A percentile compares a stretch with the other conserved stretches of the same genome.
Conservation (phyloP, 257 asterid genomes). For the Paulownia fortunei region DNA sequence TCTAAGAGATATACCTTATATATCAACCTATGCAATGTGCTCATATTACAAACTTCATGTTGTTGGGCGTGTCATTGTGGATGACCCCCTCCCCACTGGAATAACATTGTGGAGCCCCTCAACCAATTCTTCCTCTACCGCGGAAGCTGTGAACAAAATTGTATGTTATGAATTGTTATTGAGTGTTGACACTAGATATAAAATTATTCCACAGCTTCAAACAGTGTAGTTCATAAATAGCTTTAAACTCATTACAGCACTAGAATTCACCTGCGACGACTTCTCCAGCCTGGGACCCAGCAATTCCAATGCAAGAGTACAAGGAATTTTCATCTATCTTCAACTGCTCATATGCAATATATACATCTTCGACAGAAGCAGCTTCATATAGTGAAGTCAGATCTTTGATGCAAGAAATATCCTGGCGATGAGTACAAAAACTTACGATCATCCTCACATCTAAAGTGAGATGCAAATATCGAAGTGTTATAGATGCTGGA, state of each 20-base stretch:
- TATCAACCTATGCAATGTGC: slow-evolving; percentile 19
- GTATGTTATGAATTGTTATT: background rate
- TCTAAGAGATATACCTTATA: slow-evolving; percentile 29
- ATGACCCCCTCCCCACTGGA: slow-evolving; percentile 95
- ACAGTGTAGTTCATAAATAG: background rate
- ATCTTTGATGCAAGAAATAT: slow-evolving; percentile 92
- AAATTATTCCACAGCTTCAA: background rate
- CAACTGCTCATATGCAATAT: slow-evolving; percentile 83
- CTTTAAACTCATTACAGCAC: background rate
- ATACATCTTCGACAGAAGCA: slow-evolving; percentile 81
- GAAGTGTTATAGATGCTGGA: slow-evolving; percentile 21
- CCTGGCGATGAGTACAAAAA: slow-evolving; percentile 52
- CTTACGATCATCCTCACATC: background rate
- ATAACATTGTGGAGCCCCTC: slow-evolving; percentile 68
- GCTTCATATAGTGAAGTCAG: slow-evolving; percentile 77
- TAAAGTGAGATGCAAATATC: background rate
- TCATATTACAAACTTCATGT: slow-evolving; percentile 48
- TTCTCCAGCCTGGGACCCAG: slow-evolving; percentile 90
- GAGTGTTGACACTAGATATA: slow-evolving; percentile 4
- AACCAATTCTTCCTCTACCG: slow-evolving; percentile 57
- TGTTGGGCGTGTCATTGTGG: slow-evolving; percentile 94
- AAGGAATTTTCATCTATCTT: slow-evolving; percentile 83
- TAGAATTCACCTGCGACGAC: slow-evolving; percentile 59
- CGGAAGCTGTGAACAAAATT: slow-evolving; percentile 47
- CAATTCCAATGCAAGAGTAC: slow-evolving; percentile 92